These are phyloP conservation scores for Solanum paucissectum DNA, from an alignment of 257 asterid genomes.

Conservation along the genomic window DNA sequence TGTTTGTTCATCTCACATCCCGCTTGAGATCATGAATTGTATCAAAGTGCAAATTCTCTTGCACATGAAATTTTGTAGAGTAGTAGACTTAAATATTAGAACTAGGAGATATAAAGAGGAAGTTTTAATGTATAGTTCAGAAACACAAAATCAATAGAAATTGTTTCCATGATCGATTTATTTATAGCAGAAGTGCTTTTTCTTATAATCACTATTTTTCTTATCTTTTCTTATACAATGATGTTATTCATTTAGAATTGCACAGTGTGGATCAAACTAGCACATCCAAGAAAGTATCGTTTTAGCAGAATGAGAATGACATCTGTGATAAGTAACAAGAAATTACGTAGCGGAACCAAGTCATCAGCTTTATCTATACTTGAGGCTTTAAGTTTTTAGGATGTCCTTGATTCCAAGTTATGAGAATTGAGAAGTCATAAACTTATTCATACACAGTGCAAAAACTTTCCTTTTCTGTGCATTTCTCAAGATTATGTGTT, in stretches of 20 bases:
- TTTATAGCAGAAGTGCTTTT: not conserved
- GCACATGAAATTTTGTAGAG: too few species aligned
- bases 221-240: not conserved
- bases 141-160: not conserved
- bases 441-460: not conserved
- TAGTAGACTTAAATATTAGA: not conserved
- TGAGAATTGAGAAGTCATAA: not conserved
- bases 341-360: not conserved
- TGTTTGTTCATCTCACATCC: too few species aligned
- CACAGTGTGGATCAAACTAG: not conserved
- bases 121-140: not conserved
- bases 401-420: not conserved
- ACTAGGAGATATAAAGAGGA: not conserved
- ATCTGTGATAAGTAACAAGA: not conserved
- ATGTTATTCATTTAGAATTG: not conserved
- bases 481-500: not conserved
- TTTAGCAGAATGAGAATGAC: not conserved
- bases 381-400: not conserved
- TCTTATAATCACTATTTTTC: not conserved
- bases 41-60: too few species aligned
- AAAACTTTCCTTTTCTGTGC: not conserved
- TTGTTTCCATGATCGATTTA: not conserved
- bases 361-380: not conserved
- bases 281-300: not conserved
- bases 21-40: too few species aligned